Evolutionary conservation across 192 early-diverging fungal species (phyloP), one percentile per base, ranked within the genome.

Genomic region (Endogone sp.): DNA sequence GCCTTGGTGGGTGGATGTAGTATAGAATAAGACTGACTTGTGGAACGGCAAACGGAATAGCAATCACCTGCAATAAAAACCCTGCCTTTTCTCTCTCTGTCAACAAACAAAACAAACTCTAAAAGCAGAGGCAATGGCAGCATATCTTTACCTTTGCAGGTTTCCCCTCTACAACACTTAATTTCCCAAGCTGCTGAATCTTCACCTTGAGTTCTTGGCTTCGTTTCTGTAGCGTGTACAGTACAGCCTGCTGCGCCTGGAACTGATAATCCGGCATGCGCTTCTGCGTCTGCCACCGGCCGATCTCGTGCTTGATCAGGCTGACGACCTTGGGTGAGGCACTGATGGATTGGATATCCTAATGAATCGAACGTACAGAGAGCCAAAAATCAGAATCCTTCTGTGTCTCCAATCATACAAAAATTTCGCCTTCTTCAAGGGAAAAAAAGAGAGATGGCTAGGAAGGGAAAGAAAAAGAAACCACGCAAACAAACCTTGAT

Each of bases 321-420:
- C 79, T 65, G 26, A 87, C 73, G 26, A 87, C 63, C 75, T 83
- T 80, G 30, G 84, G 84, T 0, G 82, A 75, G 8, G 85, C 81
- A 49, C 80, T 84, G 9, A 79, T 68, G 6, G 64, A 20, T 30
- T 78, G 71, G 58, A 82, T 76, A 22, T 82, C 80, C 49, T 77
- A 49, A 49, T 49, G 37, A 16, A 49, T 49, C 16, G 37, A 28
- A 68, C 28, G 10, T 16, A 21, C 27, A 6, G 44, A 66, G n/a
- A n/a, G n/a, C n/a, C 23, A 37, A 4, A 22, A 23, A 29, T 58
- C 21, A n/a, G n/a, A n/a, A n/a, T n/a, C n/a, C n/a, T n/a, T n/a
- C n/a, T n/a, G 20, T 25, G 37, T 26, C 8, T 64, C 31, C 13
- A 65, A 54, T 54, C 16, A 57, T 23, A 57, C 56, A 2, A 57